Evolutionary conservation across 1,284 basidiomycete genomes (phyloP).

Genomic region (Testicularia cyperi): DNA sequence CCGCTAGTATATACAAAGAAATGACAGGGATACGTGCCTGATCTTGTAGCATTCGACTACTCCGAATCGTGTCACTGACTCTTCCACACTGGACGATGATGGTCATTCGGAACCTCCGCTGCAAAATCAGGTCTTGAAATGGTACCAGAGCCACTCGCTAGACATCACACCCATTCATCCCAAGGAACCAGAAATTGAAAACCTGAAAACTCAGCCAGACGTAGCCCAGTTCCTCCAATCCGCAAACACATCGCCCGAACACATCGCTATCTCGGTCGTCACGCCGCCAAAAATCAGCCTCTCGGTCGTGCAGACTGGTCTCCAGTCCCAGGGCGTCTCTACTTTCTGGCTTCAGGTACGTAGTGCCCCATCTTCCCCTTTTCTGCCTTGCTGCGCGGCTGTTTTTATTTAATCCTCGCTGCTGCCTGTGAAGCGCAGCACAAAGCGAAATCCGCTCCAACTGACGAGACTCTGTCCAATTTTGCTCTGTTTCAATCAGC

Average conservation of each 20-base stretch:
- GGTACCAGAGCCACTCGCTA: constrained; percentile 48
- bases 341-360: constrained; percentile 53
- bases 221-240: constrained; percentile 13
- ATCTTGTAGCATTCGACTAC: too few species aligned
- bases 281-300: constrained; percentile 53
- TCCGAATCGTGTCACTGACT: too few species aligned
- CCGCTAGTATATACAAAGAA: too few species aligned
- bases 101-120: too few species aligned
- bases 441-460: too few species aligned
- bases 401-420: too few species aligned
- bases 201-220: constrained; percentile 14
- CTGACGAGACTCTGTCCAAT: too few species aligned
- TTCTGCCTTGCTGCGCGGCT: too few species aligned
- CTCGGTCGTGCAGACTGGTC: constrained; percentile 38
- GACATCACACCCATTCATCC: constrained; percentile 53
- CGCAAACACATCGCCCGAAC: constrained; percentile 13
- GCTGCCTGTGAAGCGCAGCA: too few species aligned
- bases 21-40: too few species aligned
- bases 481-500: too few species aligned
- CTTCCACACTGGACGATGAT: too few species aligned
- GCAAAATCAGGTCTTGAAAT: constrained; percentile 52
- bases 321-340: constrained; percentile 36
- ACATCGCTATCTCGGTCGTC: constrained; percentile 51
- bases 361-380: not conserved
- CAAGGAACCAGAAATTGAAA: constrained; percentile 44